These are phyloP conservation scores for Amanita pseudoporphyria DNA, from an alignment of 768 basidiomycete genomes.

Conservation along the genomic window DNA sequence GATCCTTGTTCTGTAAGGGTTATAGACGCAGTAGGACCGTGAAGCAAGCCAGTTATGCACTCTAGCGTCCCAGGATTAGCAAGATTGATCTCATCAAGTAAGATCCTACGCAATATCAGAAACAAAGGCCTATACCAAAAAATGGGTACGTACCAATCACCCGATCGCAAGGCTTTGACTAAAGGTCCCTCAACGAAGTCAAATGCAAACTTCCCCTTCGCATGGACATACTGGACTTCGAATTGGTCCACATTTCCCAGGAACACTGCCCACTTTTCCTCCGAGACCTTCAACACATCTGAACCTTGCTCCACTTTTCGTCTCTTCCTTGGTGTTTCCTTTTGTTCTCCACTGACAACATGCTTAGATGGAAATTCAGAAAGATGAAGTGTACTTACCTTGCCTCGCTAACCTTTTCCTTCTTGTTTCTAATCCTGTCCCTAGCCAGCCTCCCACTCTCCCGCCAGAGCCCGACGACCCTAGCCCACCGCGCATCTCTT, in stretches of 20 bases:
- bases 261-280: slow-evolving; percentile 57
- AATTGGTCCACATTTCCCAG: slow-evolving; percentile 66
- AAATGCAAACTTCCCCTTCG: slow-evolving; percentile 86
- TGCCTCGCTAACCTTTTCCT: slow-evolving; percentile 18
- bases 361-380: slow-evolving; percentile 5
- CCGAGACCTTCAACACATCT: slow-evolving; percentile 29
- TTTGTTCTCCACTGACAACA: slow-evolving; percentile 10
- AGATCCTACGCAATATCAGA: slow-evolving; percentile 46
- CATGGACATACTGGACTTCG: slow-evolving; percentile 80
- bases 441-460: slow-evolving; percentile 64
- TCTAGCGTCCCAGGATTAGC: slow-evolving; percentile 93
- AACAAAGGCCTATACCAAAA: not conserved
- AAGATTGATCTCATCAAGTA: slow-evolving; percentile 94
- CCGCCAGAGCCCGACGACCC: slow-evolving; percentile 75
- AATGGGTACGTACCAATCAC: slow-evolving; percentile 68
- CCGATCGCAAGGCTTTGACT: slow-evolving; percentile 79
- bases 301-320: slow-evolving; percentile 45
- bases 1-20: slow-evolving; percentile 91
- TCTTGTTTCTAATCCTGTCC: slow-evolving; percentile 41
- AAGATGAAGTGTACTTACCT: slow-evolving; percentile 7
- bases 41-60: slow-evolving; percentile 80
- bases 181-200: slow-evolving; percentile 94
- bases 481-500: slow-evolving; percentile 76
- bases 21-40: slow-evolving; percentile 80
- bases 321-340: slow-evolving; percentile 54